Evolutionary conservation across 1,284 basidiomycete species (phyloP), one percentile per base, ranked within the genome.

Genomic region (Sanghuangporus weigelae): DNA sequence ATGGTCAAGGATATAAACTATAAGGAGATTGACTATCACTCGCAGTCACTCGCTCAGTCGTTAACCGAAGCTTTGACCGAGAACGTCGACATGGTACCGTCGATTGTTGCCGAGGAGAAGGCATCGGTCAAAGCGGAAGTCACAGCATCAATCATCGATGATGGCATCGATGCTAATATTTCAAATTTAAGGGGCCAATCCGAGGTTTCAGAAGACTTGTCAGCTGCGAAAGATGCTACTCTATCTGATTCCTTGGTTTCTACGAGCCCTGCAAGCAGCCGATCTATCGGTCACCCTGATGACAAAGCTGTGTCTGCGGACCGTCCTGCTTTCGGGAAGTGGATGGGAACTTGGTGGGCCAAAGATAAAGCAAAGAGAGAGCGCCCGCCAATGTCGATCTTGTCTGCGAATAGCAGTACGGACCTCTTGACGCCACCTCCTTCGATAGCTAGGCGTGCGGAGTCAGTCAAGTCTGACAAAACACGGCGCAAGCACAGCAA

Each of bases 341-440:
- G 89, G 89, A 84, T 90, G 80, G 86, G 87, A 0, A 83, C 81
- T 0, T 80, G 77, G 75, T 84, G 84, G 80, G 81, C 79, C 69
- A 82, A 81, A 66, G 72, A 74, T 46, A 77, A 73, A 66, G 56
- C 69, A 31, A 76, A 69, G 39, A 68, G 63, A 67, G 59, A 69
- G 68, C 59, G 50, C 35, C 56, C 50, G 11, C 31, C 56, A 7
- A 11, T 64, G 12, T 11, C 42, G 7, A 42, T 61, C 16, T 35
- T 46, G 2, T 19, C 63, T 19, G 53, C 26, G 36, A 21, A 12
- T 12, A 55, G 12, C 39, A 44, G 39, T 21, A 12, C 50, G 19
- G 40, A 38, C 8, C 16, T 26, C 23, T 49, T 55, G 53, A 23
- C 8, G 1, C 49, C 61, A 10, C 16, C 31, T 19, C 1, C 54